Conservation (phyloP, 2,329 filamentous ascomycete genomes). For the Pseudocercospora fuligena region DNA sequence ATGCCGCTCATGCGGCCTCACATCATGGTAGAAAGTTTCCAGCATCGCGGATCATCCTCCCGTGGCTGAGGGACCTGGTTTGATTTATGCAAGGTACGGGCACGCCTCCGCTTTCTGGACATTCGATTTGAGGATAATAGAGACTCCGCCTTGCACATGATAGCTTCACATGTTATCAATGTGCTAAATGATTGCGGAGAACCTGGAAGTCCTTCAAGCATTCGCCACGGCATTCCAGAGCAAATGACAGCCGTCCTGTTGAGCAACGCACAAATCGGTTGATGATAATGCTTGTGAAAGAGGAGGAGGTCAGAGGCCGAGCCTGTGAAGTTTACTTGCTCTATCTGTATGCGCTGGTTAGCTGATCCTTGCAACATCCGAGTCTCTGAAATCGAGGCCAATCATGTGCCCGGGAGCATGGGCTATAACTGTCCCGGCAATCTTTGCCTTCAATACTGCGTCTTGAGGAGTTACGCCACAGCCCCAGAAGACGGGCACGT, state of each 20-base stretch:
- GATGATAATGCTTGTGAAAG: neutral
- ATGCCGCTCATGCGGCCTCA: neutral
- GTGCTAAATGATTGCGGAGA: neutral
- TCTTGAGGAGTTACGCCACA: slow-evolving; percentile 71
- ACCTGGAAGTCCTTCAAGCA: neutral
- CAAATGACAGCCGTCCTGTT: neutral
- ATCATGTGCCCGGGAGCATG: slow-evolving; percentile 69
- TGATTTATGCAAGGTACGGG: neutral
- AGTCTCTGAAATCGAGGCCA: slow-evolving; percentile 17
- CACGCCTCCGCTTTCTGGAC: neutral
- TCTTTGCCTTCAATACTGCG: slow-evolving; percentile 61
- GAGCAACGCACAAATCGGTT: neutral
- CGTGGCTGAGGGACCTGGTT: neutral
- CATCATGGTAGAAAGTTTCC: neutral
- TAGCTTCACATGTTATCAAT: neutral
- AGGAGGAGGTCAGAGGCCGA: neutral
- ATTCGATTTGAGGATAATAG: neutral
- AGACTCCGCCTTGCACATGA: neutral
- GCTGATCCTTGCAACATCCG: neutral
- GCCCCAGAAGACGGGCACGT: slow-evolving; percentile 65
- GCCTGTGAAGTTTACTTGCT: slow-evolving; percentile 4
- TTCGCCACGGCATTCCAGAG: neutral
- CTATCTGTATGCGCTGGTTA: neutral
- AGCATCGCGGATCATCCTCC: slow-evolving; percentile 2
- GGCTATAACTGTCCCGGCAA: slow-evolving; percentile 63